Percentiles rank a stretch among this genome's conserved stretches.
Evolutionary conservation across 2,329 filamentous ascomycete genomes (phyloP).

Genomic region (Thermothelomyces thermophilus): DNA sequence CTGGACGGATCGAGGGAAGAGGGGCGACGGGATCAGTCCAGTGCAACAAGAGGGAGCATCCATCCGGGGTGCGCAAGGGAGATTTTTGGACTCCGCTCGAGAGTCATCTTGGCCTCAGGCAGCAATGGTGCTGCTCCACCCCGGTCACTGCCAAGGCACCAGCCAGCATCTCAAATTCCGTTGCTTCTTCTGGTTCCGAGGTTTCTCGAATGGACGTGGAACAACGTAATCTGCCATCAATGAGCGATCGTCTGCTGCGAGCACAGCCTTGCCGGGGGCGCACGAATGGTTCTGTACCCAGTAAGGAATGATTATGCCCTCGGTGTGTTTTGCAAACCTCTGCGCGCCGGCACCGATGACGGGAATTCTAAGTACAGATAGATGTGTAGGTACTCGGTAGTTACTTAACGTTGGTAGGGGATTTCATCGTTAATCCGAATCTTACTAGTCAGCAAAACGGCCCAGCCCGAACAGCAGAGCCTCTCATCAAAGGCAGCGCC

Average conservation of each 20-base stretch:
- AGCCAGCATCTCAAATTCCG: constrained; percentile 3
- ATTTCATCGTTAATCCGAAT: too few species aligned
- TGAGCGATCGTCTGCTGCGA: neutral
- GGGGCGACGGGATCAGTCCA: constrained; percentile 5
- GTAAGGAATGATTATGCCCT: too few species aligned
- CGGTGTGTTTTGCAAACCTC: too few species aligned
- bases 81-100: neutral
- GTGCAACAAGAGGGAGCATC: neutral
- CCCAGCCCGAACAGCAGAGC: too few species aligned
- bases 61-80: neutral
- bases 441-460: too few species aligned
- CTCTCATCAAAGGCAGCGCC: neutral
- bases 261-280: too few species aligned
- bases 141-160: constrained; percentile 7
- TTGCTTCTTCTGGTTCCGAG: constrained; percentile 3
- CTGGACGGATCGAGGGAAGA: constrained; percentile 14
- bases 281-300: too few species aligned
- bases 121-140: neutral
- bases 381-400: too few species aligned
- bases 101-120: constrained; percentile 10
- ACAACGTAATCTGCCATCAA: constrained; percentile 6
- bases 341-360: too few species aligned
- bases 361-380: too few species aligned
- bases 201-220: constrained; percentile 5
- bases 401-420: too few species aligned